A percentile compares a stretch with the other conserved stretches of the same genome.
Evolutionary conservation across 139 green algal genomes (phyloP).

Genomic region (Chlorokybus atmophyticus): DNA sequence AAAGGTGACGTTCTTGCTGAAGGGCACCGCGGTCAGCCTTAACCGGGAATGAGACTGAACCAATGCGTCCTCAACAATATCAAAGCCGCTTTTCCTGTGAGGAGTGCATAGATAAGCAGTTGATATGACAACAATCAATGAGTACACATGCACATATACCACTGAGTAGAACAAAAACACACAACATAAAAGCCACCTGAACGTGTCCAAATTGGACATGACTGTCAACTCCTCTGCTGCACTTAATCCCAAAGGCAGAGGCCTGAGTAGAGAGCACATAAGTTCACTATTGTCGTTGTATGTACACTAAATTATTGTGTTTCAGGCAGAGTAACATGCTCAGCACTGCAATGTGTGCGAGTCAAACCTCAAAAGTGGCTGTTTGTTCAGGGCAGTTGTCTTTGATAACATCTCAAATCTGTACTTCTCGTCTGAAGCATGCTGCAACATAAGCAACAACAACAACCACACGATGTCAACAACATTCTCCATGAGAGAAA

Average conservation of each 20-base stretch:
- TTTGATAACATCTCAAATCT: slow-evolving; percentile 77
- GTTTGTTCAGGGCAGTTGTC: slow-evolving; percentile 49
- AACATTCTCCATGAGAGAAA: not conserved
- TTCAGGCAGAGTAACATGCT: not conserved
- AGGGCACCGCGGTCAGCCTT: slow-evolving; percentile 36
- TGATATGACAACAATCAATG: too few species aligned
- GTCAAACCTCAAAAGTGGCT: slow-evolving; percentile 55
- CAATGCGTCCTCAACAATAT: too few species aligned
- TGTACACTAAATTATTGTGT: not conserved
- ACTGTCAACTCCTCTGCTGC: slow-evolving; percentile 42
- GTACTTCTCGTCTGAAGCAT: slow-evolving; percentile 77
- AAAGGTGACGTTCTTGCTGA: slow-evolving; percentile 48
- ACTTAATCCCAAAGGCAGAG: slow-evolving; percentile 31
- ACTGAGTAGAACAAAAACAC: too few species aligned
- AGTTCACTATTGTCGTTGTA: not conserved
- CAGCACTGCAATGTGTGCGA: not conserved
- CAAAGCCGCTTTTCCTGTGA: too few species aligned
- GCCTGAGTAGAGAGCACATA: slow-evolving; percentile 10
- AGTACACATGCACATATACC: too few species aligned
- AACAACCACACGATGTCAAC: not conserved
- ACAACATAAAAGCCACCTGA: too few species aligned
- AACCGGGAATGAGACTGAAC: too few species aligned
- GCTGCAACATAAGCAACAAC: slow-evolving; percentile 10
- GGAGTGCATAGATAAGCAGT: too few species aligned
- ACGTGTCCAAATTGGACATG: slow-evolving; percentile 19